Conservation (phyloP, 2,329 filamentous ascomycete species). For the Knufia petricola region DNA sequence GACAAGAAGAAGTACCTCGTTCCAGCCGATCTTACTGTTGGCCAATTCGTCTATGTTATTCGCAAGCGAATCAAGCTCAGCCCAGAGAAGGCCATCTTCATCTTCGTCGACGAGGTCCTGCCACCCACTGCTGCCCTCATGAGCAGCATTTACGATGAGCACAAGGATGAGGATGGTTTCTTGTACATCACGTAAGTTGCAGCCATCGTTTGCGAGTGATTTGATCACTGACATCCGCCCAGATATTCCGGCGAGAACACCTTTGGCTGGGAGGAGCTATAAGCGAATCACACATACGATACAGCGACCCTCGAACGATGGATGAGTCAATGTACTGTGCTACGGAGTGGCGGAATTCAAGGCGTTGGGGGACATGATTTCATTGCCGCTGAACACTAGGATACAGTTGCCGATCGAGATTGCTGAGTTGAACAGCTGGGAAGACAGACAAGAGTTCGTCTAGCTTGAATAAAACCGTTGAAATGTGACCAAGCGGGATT, state of each 20-base stretch:
- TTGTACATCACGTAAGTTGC: conserved; percentile 79
- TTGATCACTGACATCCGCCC: conserved; percentile 23
- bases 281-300: background rate
- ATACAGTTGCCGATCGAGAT: background rate
- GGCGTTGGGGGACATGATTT: conserved; percentile 5
- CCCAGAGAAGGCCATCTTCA: conserved; percentile 99
- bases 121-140: conserved; percentile 94
- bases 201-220: background rate
- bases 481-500: background rate
- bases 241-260: conserved; percentile 98
- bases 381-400: background rate
- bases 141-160: conserved; percentile 99
- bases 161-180: conserved; percentile 85
- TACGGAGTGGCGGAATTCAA: conserved; percentile 4
- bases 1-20: conserved; percentile 99
- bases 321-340: background rate
- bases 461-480: background rate
- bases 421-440: background rate
- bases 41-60: conserved; percentile 99
- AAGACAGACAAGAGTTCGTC: conserved; percentile 4
- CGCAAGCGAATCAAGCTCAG: conserved; percentile 99
- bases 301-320: background rate
- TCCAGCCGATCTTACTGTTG: conserved; percentile 91
- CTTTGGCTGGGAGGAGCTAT: conserved; percentile 51
- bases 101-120: conserved; percentile 97